These are phyloP conservation scores for Oryza longistaminata DNA, from an alignment of 176 grass and related monocot genomes.

Conservation along the genomic window DNA sequence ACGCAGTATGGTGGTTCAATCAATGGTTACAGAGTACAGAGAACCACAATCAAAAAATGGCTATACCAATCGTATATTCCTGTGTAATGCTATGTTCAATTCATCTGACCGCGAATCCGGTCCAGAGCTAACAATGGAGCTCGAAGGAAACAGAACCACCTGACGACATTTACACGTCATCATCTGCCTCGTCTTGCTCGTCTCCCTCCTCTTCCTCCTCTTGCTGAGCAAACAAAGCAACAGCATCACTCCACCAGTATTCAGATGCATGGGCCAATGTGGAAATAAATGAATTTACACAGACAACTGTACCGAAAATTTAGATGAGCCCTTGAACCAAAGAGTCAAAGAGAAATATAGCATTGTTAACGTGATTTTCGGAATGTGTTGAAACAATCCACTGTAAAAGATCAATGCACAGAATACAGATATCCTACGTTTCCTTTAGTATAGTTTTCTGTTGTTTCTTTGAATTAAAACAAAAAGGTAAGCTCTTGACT, in stretches of 20 bases:
- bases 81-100: not conserved
- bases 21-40: not conserved
- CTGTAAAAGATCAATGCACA: too few relatives aligned
- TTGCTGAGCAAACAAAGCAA: constrained; percentile 27
- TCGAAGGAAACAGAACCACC: not conserved
- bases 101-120: not conserved
- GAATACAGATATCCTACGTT: too few relatives aligned
- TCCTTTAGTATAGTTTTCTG: too few relatives aligned
- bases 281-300: too few relatives aligned
- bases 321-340: too few relatives aligned
- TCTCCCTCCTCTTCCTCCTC: constrained; percentile 29
- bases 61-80: not conserved
- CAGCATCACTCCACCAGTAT: not conserved
- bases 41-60: not conserved
- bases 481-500: too few relatives aligned
- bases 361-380: not conserved
- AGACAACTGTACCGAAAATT: too few relatives aligned
- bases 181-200: constrained; percentile 34
- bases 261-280: not conserved
- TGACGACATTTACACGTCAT: constrained; percentile 23
- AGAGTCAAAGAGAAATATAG: too few relatives aligned
- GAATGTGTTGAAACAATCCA: too few relatives aligned
- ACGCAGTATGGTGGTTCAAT: not conserved
- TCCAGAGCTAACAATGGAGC: not conserved
- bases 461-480: too few relatives aligned